Percentiles rank a stretch among this genome's conserved stretches.
phyloP scores from a whole-genome alignment of 73 alveolate genomes.

The Uronychia setigera region DNA sequence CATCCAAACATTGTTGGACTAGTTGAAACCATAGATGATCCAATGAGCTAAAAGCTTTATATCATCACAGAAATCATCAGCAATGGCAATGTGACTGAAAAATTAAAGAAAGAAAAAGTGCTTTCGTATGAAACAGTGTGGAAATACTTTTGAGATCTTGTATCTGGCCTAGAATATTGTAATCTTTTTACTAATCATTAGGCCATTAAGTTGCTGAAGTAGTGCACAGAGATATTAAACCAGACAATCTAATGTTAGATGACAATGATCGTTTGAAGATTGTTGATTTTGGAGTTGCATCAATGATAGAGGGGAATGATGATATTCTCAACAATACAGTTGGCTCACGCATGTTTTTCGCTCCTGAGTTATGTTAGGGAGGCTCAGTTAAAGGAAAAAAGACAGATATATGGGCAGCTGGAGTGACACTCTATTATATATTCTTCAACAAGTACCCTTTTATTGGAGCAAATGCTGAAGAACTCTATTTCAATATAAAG shows the following conservation, averaged over 20 bases:
- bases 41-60: conserved; percentile 72
- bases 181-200: background rate
- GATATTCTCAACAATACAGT: conserved; percentile 33
- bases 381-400: conserved; percentile 23
- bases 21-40: conserved; percentile 80
- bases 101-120: conserved; percentile 20
- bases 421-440: conserved; percentile 73
- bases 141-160: conserved; percentile 54
- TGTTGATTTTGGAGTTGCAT: conserved; percentile 81
- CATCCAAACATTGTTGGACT: conserved; percentile 77
- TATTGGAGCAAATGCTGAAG: conserved; percentile 6
- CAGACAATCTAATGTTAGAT: conserved; percentile 83
- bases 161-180: conserved; percentile 51
- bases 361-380: conserved; percentile 64
- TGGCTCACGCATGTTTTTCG: conserved; percentile 51
- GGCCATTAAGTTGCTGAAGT: conserved; percentile 66
- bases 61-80: conserved; percentile 74
- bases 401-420: conserved; percentile 78
- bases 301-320: conserved; percentile 34
- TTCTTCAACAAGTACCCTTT: conserved; percentile 72
- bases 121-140: conserved; percentile 18
- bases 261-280: conserved; percentile 62
- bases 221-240: conserved; percentile 88
- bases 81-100: conserved; percentile 53
- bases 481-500: conserved; percentile 4